A percentile compares a stretch with the other conserved stretches of the same genome.
phyloP scores from a whole-genome alignment of 495 filamentous ascomycete species.

The Margaritispora aquatica region DNA sequence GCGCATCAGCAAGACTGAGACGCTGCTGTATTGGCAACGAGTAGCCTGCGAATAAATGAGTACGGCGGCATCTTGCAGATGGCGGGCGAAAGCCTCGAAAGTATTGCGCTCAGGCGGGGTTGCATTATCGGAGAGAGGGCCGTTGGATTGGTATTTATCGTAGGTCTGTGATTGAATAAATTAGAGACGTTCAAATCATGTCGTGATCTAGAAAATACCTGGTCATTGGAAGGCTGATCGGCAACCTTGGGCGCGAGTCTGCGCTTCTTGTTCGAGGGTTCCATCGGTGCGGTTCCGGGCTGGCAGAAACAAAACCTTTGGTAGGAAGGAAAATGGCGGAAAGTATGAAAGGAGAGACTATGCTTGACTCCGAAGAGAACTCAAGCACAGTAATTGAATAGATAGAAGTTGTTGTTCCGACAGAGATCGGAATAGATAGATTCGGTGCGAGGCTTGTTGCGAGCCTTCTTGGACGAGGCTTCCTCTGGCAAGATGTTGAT shows the following conservation, averaged over 20 bases:
- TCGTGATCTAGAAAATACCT: slow-evolving; percentile 16
- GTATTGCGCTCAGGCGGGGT: slow-evolving; percentile 32
- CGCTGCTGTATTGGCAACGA: slow-evolving; percentile 39
- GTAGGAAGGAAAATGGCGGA: not conserved
- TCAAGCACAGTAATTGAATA: slow-evolving; percentile 10
- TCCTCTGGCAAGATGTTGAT: too few species aligned
- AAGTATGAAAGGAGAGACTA: not conserved
- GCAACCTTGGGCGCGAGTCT: slow-evolving; percentile 28
- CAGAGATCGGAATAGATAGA: slow-evolving; percentile 7
- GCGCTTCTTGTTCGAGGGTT: slow-evolving; percentile 28
- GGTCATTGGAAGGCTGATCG: slow-evolving; percentile 24
- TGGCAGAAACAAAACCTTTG: slow-evolving; percentile 8
- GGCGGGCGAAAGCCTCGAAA: slow-evolving; percentile 51
- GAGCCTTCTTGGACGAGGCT: too few species aligned
- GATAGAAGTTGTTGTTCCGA: slow-evolving; percentile 13
- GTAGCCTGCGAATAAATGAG: slow-evolving; percentile 41
- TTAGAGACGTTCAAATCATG: slow-evolving; percentile 1
- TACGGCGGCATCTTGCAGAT: slow-evolving; percentile 51
- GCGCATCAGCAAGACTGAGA: slow-evolving; percentile 45
- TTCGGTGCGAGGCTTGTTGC: slow-evolving; percentile 2
- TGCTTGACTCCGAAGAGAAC: not conserved
- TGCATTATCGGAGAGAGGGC: slow-evolving; percentile 16
- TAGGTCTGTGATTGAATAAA: slow-evolving; percentile 14
- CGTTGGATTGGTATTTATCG: slow-evolving; percentile 19
- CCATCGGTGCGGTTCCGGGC: slow-evolving; percentile 20